These are phyloP conservation scores for Phytophthora hybrid DNA, from an alignment of 352 stramenopile genomes.

Conservation along the genomic window DNA sequence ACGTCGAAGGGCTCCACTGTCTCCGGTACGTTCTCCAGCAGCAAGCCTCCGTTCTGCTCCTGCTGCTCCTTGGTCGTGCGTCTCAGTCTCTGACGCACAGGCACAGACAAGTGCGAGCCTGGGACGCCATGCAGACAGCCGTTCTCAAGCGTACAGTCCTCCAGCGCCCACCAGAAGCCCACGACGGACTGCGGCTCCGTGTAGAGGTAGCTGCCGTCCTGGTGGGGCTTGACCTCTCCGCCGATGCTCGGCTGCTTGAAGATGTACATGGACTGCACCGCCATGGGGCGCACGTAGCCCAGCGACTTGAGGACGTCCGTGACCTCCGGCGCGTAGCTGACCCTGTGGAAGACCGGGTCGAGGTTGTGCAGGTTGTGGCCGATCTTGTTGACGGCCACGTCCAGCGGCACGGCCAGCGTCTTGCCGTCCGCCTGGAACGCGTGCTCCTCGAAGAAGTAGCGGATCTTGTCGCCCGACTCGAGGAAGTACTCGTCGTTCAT, in stretches of 20 bases:
- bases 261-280: slow-evolving; percentile 98
- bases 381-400: slow-evolving; percentile 95
- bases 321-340: slow-evolving; percentile 86
- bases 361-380: slow-evolving; percentile 96
- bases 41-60: slow-evolving; percentile 41
- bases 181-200: slow-evolving; percentile 96
- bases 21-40: slow-evolving; percentile 73
- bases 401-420: slow-evolving; percentile 69
- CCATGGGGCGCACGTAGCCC: slow-evolving; percentile 88
- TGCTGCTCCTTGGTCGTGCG: slow-evolving; percentile 68
- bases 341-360: slow-evolving; percentile 84
- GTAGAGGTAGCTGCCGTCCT: slow-evolving; percentile 97
- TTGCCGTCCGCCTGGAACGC: slow-evolving; percentile 73
- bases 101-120: slow-evolving; percentile 88
- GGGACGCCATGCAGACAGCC: slow-evolving; percentile 95
- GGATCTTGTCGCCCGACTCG: slow-evolving; percentile 90
- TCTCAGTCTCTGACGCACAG: slow-evolving; percentile 86
- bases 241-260: slow-evolving; percentile 96
- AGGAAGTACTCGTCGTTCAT: slow-evolving; percentile 96
- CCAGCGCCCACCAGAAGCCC: slow-evolving; percentile 96
- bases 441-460: slow-evolving; percentile 95
- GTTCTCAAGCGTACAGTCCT: slow-evolving; percentile 95
- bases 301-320: slow-evolving; percentile 82
- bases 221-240: slow-evolving; percentile 94
- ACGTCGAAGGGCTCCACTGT: slow-evolving; percentile 67